Conservation (phyloP, 768 basidiomycete species). For the Boletus sp. region DNA sequence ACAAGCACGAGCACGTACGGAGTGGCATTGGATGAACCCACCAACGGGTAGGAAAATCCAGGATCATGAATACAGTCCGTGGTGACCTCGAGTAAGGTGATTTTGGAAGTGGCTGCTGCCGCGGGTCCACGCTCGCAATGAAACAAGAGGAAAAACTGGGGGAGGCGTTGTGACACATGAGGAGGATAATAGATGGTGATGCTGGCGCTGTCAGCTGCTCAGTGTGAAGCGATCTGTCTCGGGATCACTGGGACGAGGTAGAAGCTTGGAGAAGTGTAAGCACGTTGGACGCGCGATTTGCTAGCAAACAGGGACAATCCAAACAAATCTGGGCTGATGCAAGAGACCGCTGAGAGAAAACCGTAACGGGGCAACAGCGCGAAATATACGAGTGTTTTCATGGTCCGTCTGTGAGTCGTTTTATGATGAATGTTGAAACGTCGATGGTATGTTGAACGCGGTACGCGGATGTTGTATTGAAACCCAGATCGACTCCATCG, state of each 20-base stretch:
- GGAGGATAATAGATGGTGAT: background rate
- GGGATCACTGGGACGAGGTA: slow-evolving; percentile 15
- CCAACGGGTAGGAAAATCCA: background rate
- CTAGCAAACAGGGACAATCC: slow-evolving; percentile 50
- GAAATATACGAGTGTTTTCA: too few relatives aligned
- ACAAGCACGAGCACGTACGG: background rate
- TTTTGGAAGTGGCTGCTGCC: slow-evolving; percentile 7
- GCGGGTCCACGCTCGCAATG: background rate
- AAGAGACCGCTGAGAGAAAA: slow-evolving; percentile 49
- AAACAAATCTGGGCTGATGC: slow-evolving; percentile 18
- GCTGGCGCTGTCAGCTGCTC: background rate
- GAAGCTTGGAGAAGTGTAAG: slow-evolving; percentile 23
- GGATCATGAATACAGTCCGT: slow-evolving; percentile 4
- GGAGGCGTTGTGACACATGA: background rate
- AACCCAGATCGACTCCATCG: too few relatives aligned
- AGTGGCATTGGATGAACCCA: slow-evolving; percentile 2
- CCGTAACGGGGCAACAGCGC: too few relatives aligned
- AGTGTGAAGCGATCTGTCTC: slow-evolving; percentile 5
- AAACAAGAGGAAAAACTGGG: background rate
- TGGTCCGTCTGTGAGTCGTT: too few relatives aligned
- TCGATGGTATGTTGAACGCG: too few relatives aligned
- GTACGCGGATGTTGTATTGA: too few relatives aligned
- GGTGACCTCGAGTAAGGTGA: slow-evolving; percentile 1
- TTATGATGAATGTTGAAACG: too few relatives aligned
- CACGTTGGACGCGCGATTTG: slow-evolving; percentile 17